Base-by-base conservation (phyloP, 1,139 yeast species). In the Hyphopichia pseudoburtonii region DNA sequence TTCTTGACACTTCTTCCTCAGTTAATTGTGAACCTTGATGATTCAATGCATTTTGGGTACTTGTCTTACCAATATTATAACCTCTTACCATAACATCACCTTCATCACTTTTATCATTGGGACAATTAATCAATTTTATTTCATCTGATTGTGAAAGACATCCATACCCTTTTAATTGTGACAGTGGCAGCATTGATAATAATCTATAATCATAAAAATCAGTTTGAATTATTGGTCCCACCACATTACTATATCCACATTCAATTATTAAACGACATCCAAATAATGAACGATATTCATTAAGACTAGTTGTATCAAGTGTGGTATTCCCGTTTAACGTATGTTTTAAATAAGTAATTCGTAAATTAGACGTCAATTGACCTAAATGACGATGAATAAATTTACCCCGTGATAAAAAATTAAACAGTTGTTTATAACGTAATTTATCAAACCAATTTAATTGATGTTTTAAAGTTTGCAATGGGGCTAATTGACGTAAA, bases 201-300 rank as follows among this genome's bases (percentile, higher is more conserved):
- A 73, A 56, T 41, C 94, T 65, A 50, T 80, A 81, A 47, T 85
- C 94, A 47, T 66, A 82, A 32, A 74, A 63, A 50, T 83, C 86
- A 1, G 82, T 77, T 28, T 70, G 64, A 7, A 82, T 48, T 0
- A 84, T 45, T 0, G 89, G 81, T 0, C 90, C 90, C 36, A 78
- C 52, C 1, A 78, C 57, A 17, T 73, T 70, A 26, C 56, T 57
- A 33, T 69, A 59, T 24, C 73, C 73, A 15, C 70, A 61, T 49
- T 85, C 92, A 15, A 64, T 57, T 0, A 84, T 64, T 0, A 81
- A 60, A 41, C 87, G 64, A 2, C 78, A 49, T 2, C 78, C 76
- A 9, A 74, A 54, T 2, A 66, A 35, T 0, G 82, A 65, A 40
- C 83, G 68, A 12, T 78, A 43, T 3, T 54, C 44, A 39, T 78